These are phyloP conservation scores for Phanerodontia chrysosporium DNA, from an alignment of 768 basidiomycete genomes.

Conservation along the genomic window DNA sequence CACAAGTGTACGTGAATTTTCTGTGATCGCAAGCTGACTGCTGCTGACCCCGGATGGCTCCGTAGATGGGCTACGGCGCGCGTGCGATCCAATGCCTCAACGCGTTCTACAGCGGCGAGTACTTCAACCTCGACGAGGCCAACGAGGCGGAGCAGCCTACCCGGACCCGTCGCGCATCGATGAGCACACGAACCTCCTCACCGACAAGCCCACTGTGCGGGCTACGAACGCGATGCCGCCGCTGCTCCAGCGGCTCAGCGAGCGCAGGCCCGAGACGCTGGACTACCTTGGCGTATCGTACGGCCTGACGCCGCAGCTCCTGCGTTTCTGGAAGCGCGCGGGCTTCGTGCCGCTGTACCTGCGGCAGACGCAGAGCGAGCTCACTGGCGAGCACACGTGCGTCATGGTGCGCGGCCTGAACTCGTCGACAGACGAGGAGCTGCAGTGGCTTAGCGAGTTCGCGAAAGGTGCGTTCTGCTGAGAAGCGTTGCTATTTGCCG, in stretches of 20 bases:
- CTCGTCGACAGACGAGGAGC: constrained; percentile 53
- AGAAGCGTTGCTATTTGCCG: neutral
- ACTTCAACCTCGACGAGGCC: constrained; percentile 80
- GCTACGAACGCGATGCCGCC: constrained; percentile 83
- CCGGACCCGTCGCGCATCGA: constrained; percentile 52
- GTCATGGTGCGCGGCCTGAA: constrained; percentile 90
- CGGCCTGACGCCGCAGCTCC: constrained; percentile 81
- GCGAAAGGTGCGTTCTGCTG: constrained; percentile 54
- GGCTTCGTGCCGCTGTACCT: constrained; percentile 91
- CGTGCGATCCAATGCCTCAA: constrained; percentile 84
- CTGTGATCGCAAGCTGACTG: no score
- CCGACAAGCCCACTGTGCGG: constrained; percentile 74
- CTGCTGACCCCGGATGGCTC: neutral
- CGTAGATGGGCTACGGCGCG: constrained; percentile 94
- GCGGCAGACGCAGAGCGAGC: constrained; percentile 88
- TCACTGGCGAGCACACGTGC: constrained; percentile 95
- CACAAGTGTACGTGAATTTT: constrained; percentile 51
- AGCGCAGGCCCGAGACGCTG: constrained; percentile 82
- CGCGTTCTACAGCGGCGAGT: constrained; percentile 90
- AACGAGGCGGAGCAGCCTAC: constrained; percentile 49
- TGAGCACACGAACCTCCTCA: constrained; percentile 53
- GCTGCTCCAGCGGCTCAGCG: constrained; percentile 83
- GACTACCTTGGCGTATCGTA: constrained; percentile 98
- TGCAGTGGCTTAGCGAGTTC: constrained; percentile 88
- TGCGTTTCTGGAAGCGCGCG: constrained; percentile 96